Evolutionary conservation across 768 basidiomycete genomes (phyloP).

Genomic region (Hericium coralloides): DNA sequence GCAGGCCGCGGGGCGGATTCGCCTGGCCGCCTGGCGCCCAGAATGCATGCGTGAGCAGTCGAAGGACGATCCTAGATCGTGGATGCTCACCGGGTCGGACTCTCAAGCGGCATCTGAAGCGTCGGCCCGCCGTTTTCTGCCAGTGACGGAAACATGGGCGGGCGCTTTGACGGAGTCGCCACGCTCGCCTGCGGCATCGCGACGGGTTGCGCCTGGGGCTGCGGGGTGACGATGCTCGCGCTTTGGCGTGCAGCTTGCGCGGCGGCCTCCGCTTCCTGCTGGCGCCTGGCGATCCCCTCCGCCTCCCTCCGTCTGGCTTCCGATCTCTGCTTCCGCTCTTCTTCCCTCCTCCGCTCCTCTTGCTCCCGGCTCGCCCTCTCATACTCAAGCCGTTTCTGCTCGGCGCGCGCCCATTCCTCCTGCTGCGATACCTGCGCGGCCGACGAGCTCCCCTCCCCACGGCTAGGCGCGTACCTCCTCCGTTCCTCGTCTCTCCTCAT

Average conservation of each 20-base stretch:
- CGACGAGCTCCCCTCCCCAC: constrained; percentile 11
- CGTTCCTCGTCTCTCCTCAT: constrained; percentile 24
- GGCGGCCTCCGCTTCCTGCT: constrained; percentile 37
- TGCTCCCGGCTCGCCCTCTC: constrained; percentile 13
- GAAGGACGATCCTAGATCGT: constrained; percentile 3
- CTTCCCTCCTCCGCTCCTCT: constrained; percentile 20
- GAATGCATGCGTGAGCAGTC: constrained; percentile 24
- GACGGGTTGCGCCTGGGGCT: constrained; percentile 6
- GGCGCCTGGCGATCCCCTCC: constrained; percentile 47
- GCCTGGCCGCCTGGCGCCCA: constrained; percentile 26
- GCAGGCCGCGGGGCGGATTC: constrained; percentile 17
- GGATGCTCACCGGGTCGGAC: constrained; percentile 30
- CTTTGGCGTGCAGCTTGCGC: constrained; percentile 18
- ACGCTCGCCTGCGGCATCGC: constrained; percentile 7
- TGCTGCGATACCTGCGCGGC: constrained; percentile 11
- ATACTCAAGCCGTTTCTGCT: constrained; percentile 13
- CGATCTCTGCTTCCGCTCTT: constrained; percentile 26
- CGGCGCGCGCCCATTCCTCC: constrained; percentile 13
- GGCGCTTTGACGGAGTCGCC: not conserved
- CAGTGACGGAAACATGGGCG: not conserved
- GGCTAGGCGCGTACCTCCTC: constrained; percentile 20
- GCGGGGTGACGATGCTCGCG: constrained; percentile 2
- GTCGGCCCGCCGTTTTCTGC: constrained; percentile 4
- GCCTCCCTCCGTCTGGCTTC: constrained; percentile 42
- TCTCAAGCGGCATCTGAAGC: constrained; percentile 51